These are phyloP conservation scores for Passalora sequoiae DNA, from an alignment of 2,329 filamentous ascomycete species.

Conservation along the genomic window DNA sequence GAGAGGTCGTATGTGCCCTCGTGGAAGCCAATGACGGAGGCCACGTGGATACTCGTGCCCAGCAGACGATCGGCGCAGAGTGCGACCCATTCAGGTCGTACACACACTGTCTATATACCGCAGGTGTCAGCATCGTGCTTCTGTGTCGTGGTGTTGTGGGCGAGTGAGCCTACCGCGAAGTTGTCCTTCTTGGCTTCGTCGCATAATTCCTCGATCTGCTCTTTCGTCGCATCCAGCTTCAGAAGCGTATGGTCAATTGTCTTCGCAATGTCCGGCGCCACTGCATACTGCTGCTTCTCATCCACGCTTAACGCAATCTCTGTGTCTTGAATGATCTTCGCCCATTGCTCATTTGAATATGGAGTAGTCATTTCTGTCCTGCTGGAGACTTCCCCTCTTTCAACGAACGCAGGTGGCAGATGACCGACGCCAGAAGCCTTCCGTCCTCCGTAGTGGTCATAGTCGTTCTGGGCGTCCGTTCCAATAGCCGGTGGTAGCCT, in stretches of 20 bases:
- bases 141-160: background rate
- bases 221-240: slow-evolving; percentile 44
- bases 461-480: background rate
- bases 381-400: slow-evolving; percentile 7
- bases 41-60: slow-evolving; percentile 46
- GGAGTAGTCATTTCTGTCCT: slow-evolving; percentile 24
- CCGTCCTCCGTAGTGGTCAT: background rate
- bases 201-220: slow-evolving; percentile 51
- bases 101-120: slow-evolving; percentile 50
- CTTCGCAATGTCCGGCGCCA: slow-evolving; percentile 23
- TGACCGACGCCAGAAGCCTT: background rate
- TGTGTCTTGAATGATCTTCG: slow-evolving; percentile 37
- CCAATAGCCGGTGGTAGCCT: background rate
- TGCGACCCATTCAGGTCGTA: slow-evolving; percentile 50
- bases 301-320: slow-evolving; percentile 13
- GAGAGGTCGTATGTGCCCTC: slow-evolving; percentile 52
- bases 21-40: slow-evolving; percentile 57
- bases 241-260: slow-evolving; percentile 48
- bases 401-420: slow-evolving; percentile 7
- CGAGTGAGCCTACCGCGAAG: slow-evolving; percentile 39
- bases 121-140: background rate
- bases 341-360: slow-evolving; percentile 45
- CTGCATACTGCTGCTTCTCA: slow-evolving; percentile 6
- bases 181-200: slow-evolving; percentile 47
- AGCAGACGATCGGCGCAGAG: slow-evolving; percentile 47